Percentiles rank a stretch among this genome's conserved stretches.
These are phyloP conservation scores for Neoscytalidium dimidiatum DNA, from an alignment of 2,329 filamentous ascomycete genomes.

Conservation along the genomic window DNA sequence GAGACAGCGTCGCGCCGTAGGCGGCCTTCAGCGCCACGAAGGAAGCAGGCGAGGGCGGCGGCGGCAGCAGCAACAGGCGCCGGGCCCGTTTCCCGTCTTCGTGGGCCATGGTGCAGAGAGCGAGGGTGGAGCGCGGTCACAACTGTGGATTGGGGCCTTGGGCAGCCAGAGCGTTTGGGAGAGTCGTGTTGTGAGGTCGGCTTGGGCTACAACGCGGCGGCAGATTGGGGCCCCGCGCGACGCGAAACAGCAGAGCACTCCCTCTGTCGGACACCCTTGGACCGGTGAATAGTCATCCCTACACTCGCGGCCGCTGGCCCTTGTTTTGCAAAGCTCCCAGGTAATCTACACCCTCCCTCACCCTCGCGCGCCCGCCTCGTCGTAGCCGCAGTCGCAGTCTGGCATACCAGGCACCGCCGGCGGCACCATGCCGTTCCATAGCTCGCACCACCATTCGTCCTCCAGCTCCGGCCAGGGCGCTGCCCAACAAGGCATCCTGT, in stretches of 20 bases:
- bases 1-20: conserved; percentile 44
- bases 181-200: neutral
- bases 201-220: neutral
- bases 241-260: conserved; percentile 1
- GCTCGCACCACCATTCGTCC: conserved; percentile 29
- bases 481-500: conserved; percentile 46
- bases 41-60: conserved; percentile 41
- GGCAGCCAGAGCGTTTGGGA: neutral
- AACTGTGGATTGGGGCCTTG: neutral
- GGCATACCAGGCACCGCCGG: conserved; percentile 8
- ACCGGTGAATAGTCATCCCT: conserved; percentile 19
- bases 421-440: conserved; percentile 39
- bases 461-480: conserved; percentile 33
- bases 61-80: conserved; percentile 47
- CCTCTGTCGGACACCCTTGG: neutral
- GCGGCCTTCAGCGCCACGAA: conserved; percentile 44
- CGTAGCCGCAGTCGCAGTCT: conserved; percentile 16
- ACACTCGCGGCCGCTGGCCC: conserved; percentile 5
- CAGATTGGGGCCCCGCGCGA: neutral
- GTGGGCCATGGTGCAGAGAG: neutral
- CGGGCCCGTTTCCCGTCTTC: conserved; percentile 21
- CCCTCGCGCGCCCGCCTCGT: too few relatives aligned
- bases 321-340: conserved; percentile 19
- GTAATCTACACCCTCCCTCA: conserved; percentile 3
- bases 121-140: neutral